Percentiles rank a stretch among this genome's conserved stretches.
These are phyloP conservation scores for Penicilliopsis zonata DNA, from an alignment of 495 filamentous ascomycete species.

Conservation along the genomic window DNA sequence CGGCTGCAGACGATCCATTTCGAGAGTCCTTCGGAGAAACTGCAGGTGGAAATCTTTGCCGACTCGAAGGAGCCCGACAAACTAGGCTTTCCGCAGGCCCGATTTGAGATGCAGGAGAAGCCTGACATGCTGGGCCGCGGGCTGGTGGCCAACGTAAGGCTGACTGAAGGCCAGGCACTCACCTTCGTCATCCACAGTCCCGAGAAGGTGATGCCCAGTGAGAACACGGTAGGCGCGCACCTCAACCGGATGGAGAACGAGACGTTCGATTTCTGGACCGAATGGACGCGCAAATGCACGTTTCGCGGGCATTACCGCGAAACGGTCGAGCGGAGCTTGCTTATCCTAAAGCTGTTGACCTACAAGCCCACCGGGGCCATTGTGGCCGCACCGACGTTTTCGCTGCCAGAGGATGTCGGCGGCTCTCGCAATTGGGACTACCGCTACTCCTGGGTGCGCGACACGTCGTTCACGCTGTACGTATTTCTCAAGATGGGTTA, in stretches of 20 bases:
- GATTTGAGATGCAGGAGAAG: slow-evolving; percentile 38
- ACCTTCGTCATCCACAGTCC: slow-evolving; percentile 50
- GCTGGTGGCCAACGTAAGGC: slow-evolving; percentile 40
- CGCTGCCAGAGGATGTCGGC: slow-evolving; percentile 60
- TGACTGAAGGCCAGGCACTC: slow-evolving; percentile 53
- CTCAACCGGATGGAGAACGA: slow-evolving; percentile 49
- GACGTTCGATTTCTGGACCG: slow-evolving; percentile 55
- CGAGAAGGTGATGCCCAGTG: slow-evolving; percentile 27
- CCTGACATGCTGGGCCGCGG: slow-evolving; percentile 44
- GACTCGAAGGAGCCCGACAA: slow-evolving; percentile 42
- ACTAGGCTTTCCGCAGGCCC: slow-evolving; percentile 30
- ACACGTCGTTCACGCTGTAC: slow-evolving; percentile 64
- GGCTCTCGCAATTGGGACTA: slow-evolving; percentile 70
- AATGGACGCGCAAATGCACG: slow-evolving; percentile 55
- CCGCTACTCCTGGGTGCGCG: slow-evolving; percentile 62
- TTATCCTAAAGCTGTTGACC: slow-evolving; percentile 62
- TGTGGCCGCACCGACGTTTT: slow-evolving; percentile 47
- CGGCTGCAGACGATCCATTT: slow-evolving; percentile 51
- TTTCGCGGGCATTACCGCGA: slow-evolving; percentile 63
- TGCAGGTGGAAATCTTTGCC: slow-evolving; percentile 54
- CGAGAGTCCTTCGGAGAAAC: slow-evolving; percentile 37
- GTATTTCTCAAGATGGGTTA: slow-evolving; percentile 64
- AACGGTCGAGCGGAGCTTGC: slow-evolving; percentile 51
- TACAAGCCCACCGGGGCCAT: slow-evolving; percentile 51
- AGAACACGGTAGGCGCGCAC: slow-evolving; percentile 36